Conservation (phyloP, 164 flowering plant species). For the Annona squamosa region DNA sequence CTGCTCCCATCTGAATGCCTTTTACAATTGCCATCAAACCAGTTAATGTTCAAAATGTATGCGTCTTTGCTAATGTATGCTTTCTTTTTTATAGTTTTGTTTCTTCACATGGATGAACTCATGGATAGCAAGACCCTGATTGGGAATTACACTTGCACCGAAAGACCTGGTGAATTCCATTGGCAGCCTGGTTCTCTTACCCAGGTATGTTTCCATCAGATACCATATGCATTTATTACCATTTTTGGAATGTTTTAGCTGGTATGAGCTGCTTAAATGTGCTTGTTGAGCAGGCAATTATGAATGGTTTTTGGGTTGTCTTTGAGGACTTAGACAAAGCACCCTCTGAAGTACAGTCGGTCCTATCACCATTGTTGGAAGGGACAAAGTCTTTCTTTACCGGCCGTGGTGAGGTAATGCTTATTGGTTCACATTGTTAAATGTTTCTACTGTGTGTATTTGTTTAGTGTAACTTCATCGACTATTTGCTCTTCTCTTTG, state of each 20-base stretch:
- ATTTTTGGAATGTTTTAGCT: background rate
- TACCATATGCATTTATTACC: background rate
- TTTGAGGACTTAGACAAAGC: conserved; percentile 94
- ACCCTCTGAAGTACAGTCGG: conserved; percentile 72
- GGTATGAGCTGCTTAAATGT: background rate
- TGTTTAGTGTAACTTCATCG: background rate
- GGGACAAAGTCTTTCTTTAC: conserved; percentile 57
- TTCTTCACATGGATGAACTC: conserved; percentile 95
- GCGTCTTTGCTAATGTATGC: background rate
- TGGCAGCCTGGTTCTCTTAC: conserved; percentile 99
- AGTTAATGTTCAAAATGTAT: background rate
- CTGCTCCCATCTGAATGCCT: background rate
- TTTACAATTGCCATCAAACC: background rate
- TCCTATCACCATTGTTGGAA: conserved; percentile 74
- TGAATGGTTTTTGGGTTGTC: conserved; percentile 80
- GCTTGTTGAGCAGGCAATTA: conserved; percentile 46
- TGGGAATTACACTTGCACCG: conserved; percentile 84
- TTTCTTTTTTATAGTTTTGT: conserved; percentile 34
- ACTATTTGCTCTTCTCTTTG: background rate
- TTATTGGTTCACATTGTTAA: background rate
- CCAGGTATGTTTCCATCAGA: conserved; percentile 47
- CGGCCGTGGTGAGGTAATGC: conserved; percentile 77
- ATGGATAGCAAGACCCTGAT: conserved; percentile 78
- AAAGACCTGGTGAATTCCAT: conserved; percentile 88
- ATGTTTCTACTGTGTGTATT: background rate